phyloP scores from a whole-genome alignment of 2,329 filamentous ascomycete genomes.

The Calonectria fujianensis region DNA sequence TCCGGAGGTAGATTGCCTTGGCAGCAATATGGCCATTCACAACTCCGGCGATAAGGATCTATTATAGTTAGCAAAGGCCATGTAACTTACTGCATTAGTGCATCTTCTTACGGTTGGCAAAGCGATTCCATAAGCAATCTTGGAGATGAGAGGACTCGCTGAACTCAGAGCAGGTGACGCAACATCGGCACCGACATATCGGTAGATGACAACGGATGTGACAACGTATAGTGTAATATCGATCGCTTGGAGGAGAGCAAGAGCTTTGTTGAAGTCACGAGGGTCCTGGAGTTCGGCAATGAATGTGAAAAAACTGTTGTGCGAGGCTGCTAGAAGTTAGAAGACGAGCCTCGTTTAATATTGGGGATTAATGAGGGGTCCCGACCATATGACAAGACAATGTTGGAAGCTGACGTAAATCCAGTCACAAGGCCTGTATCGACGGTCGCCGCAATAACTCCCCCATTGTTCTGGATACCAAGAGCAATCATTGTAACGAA shows the following conservation, averaged over 20 bases:
- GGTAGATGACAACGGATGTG: background rate
- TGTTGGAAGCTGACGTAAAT: background rate
- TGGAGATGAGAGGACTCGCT: background rate
- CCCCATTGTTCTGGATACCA: background rate
- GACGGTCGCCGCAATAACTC: background rate
- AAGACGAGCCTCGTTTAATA: background rate
- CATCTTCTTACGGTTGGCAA: background rate
- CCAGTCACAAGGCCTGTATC: background rate
- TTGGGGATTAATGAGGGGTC: background rate
- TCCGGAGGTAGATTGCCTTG: background rate
- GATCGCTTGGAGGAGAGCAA: background rate
- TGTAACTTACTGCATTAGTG: no score
- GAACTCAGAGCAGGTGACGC: background rate
- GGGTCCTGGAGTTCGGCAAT: constrained; percentile 1
- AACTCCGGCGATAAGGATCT: background rate
- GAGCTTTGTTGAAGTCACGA: background rate
- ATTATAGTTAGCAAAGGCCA: background rate
- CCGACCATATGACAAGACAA: background rate
- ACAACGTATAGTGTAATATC: constrained; percentile 2
- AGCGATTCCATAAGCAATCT: background rate
- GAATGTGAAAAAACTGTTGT: background rate
- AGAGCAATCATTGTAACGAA: background rate
- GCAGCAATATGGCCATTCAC: constrained; percentile 1
- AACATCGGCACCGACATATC: background rate
- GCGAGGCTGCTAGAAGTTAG: background rate